Percentiles rank a stretch among this genome's conserved stretches.
Evolutionary conservation across 495 filamentous ascomycete species (phyloP).

Genomic region (Penicillium roqueforti): DNA sequence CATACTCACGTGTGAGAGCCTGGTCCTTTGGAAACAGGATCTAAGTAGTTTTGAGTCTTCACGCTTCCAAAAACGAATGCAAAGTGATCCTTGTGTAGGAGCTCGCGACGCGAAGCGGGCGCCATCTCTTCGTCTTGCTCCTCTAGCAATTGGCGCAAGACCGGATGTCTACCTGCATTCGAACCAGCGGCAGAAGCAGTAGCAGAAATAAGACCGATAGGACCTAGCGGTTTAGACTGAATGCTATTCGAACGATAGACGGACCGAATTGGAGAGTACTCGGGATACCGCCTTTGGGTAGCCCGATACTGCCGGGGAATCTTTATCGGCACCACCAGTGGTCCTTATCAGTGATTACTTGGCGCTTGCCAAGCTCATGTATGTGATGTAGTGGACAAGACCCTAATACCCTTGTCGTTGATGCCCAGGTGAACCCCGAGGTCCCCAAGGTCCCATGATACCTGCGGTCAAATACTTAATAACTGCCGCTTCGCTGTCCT

Average conservation of each 20-base stretch:
- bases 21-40: constrained; percentile 48
- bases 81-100: constrained; percentile 61
- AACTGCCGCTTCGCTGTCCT: no score
- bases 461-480: no score
- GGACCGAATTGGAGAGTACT: neutral
- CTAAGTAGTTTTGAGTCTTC: constrained; percentile 61
- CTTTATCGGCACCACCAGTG: no score
- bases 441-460: no score
- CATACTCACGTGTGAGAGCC: constrained; percentile 51
- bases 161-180: constrained; percentile 3
- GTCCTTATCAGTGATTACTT: no score
- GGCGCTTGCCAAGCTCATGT: no score
- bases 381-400: no score
- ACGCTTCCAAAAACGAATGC: constrained; percentile 50
- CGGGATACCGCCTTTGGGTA: constrained; percentile 2
- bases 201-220: neutral
- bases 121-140: constrained; percentile 42
- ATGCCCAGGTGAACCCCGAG: no score
- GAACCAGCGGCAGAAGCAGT: neutral
- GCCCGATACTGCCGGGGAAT: neutral
- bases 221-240: neutral
- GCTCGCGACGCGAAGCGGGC: constrained; percentile 46
- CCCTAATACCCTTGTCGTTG: no score
- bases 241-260: neutral
- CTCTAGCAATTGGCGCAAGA: constrained; percentile 12